Evolutionary conservation across 495 filamentous ascomycete genomes (phyloP).

Genomic region (Halenospora varia): DNA sequence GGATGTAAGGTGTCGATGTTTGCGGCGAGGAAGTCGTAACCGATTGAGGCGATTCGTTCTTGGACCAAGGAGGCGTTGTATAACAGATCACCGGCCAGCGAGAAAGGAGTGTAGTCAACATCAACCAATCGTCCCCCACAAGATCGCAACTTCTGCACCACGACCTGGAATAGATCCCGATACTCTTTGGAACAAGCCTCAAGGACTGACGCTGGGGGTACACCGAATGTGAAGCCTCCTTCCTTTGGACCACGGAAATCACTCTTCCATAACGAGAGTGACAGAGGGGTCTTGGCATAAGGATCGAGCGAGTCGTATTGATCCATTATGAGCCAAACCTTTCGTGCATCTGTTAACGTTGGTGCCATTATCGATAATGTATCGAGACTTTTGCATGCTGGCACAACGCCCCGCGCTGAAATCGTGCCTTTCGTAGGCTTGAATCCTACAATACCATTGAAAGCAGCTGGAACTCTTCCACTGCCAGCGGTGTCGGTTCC

Average conservation of each 20-base stretch:
- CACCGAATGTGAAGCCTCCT: slow-evolving; percentile 50
- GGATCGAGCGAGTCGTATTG: slow-evolving; percentile 50
- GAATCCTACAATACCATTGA: slow-evolving; percentile 63
- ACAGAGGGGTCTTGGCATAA: slow-evolving; percentile 46
- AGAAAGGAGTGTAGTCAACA: slow-evolving; percentile 52
- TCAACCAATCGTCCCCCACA: slow-evolving; percentile 46
- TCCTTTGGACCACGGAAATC: slow-evolving; percentile 36
- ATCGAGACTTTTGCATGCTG: slow-evolving; percentile 59
- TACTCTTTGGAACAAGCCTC: slow-evolving; percentile 42
- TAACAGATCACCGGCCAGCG: slow-evolving; percentile 50
- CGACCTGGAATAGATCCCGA: slow-evolving; percentile 41
- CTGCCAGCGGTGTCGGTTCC: slow-evolving; percentile 67
- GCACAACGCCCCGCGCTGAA: slow-evolving; percentile 53
- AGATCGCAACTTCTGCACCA: slow-evolving; percentile 39
- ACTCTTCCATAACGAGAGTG: slow-evolving; percentile 36
- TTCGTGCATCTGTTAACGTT: slow-evolving; percentile 51
- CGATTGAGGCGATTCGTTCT: slow-evolving; percentile 43
- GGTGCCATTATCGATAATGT: slow-evolving; percentile 55
- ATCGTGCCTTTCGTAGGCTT: slow-evolving; percentile 66
- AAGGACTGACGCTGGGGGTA: slow-evolving; percentile 45
- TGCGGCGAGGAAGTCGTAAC: slow-evolving; percentile 14
- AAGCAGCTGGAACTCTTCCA: slow-evolving; percentile 56
- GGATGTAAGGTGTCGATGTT: slow-evolving; percentile 42
- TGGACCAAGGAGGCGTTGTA: slow-evolving; percentile 56
- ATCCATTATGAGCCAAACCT: slow-evolving; percentile 52